Base-by-base conservation (phyloP, 1,284 basidiomycete species). In the Lignosus rhinocerotis region DNA sequence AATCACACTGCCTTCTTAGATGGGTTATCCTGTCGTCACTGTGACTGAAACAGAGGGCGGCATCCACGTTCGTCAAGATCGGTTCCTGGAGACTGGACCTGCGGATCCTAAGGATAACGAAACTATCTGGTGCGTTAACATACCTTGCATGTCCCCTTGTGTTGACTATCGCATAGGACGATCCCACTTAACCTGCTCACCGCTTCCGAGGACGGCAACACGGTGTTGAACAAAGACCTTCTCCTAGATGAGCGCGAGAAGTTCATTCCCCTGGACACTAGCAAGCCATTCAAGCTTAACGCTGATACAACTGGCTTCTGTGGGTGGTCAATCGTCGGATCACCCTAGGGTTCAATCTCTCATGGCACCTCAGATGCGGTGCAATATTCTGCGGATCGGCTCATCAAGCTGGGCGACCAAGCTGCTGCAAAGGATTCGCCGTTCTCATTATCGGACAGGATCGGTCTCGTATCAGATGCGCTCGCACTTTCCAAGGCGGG, bases 291-390 rank as follows among this genome's bases (percentile, higher is more conserved):
- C 74, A 97, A 98, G 76, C 78, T 99, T 60, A 99, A 98, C 72
- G 90, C 88, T 14, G 90, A 89, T 54, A 95, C 94, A 1, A 84
- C 86, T 55, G 95, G 96, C 66, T 92, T 97, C 68, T 98, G 92
- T 92, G 67, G 66, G 91, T 78, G 3, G 17, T 38, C 47, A 16
- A 34, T 36, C n/a, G 14, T 43, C 48, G 14, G 58, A 46, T 36
- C 17, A 4, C 43, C 2, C 43, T 30, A 36, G 25, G 16, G 49
- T 36, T 44, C 16, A 7, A 17, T 16, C 10, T 3, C 5, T 53
- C 3, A 51, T n/a, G 48, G 9, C 12, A 10, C 12, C 44, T 5
- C 53, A 93, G 92, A 90, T 74, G 92, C 95, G 50, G 94, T 97
- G 34, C 78, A 90, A 31, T 99, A 99, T 76, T 84, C 89, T 16